Conservation (phyloP, 1,284 basidiomycete genomes). For the Boletus calvinii region DNA sequence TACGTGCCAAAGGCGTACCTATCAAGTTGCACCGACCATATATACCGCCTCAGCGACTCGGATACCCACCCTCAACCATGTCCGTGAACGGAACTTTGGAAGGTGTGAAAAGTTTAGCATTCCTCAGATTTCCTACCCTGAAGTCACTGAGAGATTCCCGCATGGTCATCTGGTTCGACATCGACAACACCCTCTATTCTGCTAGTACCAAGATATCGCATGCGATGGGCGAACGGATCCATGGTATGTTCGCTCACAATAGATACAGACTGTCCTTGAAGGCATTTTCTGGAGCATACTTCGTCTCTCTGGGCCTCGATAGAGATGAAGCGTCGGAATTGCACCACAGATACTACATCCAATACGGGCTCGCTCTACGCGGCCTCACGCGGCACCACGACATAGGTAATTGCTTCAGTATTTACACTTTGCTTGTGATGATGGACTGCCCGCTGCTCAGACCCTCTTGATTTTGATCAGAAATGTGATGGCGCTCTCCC, state of each 20-base stretch:
- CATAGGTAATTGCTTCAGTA: conserved; percentile 53
- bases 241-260: conserved; percentile 45
- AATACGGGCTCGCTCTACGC: conserved; percentile 84
- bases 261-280: background rate
- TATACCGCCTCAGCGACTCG: conserved; percentile 4
- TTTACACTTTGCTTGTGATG: background rate
- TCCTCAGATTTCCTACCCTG: conserved; percentile 3
- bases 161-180: conserved; percentile 75
- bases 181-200: conserved; percentile 86
- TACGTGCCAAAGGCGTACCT: too few relatives aligned
- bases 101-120: conserved; percentile 18
- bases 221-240: conserved; percentile 80
- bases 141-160: conserved; percentile 40
- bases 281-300: conserved; percentile 57
- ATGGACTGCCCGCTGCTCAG: conserved; percentile 37
- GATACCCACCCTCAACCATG: conserved; percentile 31
- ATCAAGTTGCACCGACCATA: too few relatives aligned
- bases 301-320: conserved; percentile 65
- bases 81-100: conserved; percentile 22
- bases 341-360: conserved; percentile 73
- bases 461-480: conserved; percentile 83
- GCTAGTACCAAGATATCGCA: conserved; percentile 73
- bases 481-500: conserved; percentile 85
- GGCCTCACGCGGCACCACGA: conserved; percentile 79
- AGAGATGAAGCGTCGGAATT: conserved; percentile 72